A percentile compares a stretch with the other conserved stretches of the same genome.
phyloP scores from a whole-genome alignment of 495 filamentous ascomycete genomes.

The Hyaloscypha bicolor region DNA sequence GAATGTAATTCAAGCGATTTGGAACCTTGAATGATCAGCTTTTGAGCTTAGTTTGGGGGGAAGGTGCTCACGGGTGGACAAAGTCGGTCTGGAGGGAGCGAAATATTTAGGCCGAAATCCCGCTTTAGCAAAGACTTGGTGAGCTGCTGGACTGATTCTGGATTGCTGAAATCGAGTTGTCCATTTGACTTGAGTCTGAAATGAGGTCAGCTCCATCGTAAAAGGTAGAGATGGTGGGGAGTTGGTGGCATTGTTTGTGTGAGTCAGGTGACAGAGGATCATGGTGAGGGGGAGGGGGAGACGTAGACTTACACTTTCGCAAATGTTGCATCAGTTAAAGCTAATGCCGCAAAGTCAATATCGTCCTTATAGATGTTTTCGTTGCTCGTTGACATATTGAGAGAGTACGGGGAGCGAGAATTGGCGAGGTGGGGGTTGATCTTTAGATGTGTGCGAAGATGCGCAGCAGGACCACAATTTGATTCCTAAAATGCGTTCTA shows the following conservation, averaged over 20 bases:
- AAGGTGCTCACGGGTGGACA: conserved; percentile 76
- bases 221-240: too few relatives aligned
- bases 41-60: neutral
- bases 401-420: neutral
- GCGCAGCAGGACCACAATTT: neutral
- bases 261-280: neutral
- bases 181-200: conserved; percentile 58
- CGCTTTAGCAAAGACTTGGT: conserved; percentile 75
- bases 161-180: conserved; percentile 81
- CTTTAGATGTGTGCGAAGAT: neutral
- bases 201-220: neutral
- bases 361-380: conserved; percentile 58
- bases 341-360: conserved; percentile 63
- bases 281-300: too few relatives aligned
- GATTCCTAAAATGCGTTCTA: too few relatives aligned
- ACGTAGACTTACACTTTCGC: conserved; percentile 44
- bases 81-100: conserved; percentile 75
- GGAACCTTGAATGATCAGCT: conserved; percentile 53
- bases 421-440: neutral
- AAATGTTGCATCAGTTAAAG: conserved; percentile 59
- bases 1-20: conserved; percentile 85
- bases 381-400: conserved; percentile 15
- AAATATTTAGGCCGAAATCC: conserved; percentile 73
- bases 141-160: conserved; percentile 75
- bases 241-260: neutral